These are phyloP conservation scores for Xylaria sp. DNA, from an alignment of 2,329 filamentous ascomycete genomes.

Conservation along the genomic window DNA sequence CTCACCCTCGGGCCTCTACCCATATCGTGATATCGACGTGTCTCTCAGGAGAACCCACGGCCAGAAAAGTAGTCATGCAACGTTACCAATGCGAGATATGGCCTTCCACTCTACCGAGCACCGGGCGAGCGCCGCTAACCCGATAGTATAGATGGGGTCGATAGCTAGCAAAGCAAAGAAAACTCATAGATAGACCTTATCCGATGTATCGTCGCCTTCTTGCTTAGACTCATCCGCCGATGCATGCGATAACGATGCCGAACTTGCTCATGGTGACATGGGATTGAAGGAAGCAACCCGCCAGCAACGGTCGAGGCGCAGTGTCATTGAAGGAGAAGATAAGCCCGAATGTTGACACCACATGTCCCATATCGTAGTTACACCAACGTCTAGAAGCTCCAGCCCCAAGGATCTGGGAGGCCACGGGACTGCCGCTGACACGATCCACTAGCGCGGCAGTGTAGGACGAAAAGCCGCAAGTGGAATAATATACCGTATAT, in stretches of 20 bases:
- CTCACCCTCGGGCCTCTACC: background rate
- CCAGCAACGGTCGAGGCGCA: background rate
- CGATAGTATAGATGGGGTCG: background rate
- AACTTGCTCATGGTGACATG: background rate
- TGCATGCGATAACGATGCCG: background rate
- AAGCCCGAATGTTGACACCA: background rate
- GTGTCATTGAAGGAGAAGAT: background rate
- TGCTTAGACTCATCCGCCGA: background rate
- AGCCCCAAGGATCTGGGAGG: background rate
- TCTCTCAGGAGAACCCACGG: conserved; percentile 2
- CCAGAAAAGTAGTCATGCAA: conserved; percentile 16
- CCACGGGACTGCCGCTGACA: background rate
- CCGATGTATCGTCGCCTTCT: background rate
- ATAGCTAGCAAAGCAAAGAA: background rate
- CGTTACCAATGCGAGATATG: conserved; percentile 17
- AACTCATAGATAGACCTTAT: conserved; percentile 1
- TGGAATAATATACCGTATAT: no score
- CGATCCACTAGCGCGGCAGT: no score
- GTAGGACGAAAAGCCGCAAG: no score
- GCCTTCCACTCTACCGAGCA: background rate
- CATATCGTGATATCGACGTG: conserved; percentile 7
- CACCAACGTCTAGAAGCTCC: background rate
- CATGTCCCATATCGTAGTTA: background rate
- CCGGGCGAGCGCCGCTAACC: no score
- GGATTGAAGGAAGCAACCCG: background rate